Evolutionary conservation across 352 stramenopile genomes (phyloP).

Genomic region (Phytopythium aichiense): DNA sequence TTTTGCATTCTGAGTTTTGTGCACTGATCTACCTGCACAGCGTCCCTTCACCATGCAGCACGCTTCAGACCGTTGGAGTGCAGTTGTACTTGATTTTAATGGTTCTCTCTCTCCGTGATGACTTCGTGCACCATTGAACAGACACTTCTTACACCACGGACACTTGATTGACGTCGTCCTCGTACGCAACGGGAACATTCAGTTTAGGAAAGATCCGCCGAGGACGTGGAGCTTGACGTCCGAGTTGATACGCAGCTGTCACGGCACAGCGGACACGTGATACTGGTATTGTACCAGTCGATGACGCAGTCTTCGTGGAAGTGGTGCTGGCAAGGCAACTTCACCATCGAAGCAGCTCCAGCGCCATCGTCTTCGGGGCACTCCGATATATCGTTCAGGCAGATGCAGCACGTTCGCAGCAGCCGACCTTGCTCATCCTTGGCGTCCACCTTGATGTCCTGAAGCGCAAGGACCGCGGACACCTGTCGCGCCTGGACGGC

Average conservation of each 20-base stretch:
- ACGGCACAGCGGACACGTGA: slow-evolving; percentile 56
- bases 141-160: too few relatives aligned
- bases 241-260: slow-evolving; percentile 7
- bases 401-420: slow-evolving; percentile 38
- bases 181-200: neutral
- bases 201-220: neutral
- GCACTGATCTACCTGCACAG: too few relatives aligned
- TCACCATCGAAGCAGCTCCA: slow-evolving; percentile 16
- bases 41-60: too few relatives aligned
- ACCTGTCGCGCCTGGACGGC: slow-evolving; percentile 33
- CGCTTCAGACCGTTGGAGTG: too few relatives aligned
- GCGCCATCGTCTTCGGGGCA: slow-evolving; percentile 14
- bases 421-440: slow-evolving; percentile 8
- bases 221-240: neutral
- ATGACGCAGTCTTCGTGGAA: slow-evolving; percentile 75
- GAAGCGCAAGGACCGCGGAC: slow-evolving; percentile 40
- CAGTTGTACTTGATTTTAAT: too few relatives aligned
- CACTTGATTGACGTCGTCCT: neutral
- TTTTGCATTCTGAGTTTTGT: too few relatives aligned
- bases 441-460: slow-evolving; percentile 27
- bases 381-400: slow-evolving; percentile 28
- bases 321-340: slow-evolving; percentile 44
- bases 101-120: too few relatives aligned
- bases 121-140: too few relatives aligned
- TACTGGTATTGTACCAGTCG: slow-evolving; percentile 60